A percentile compares a stretch with the other conserved stretches of the same genome.
Conservation (phyloP, 768 basidiomycete genomes). For the Psilocybe azurescens region DNA sequence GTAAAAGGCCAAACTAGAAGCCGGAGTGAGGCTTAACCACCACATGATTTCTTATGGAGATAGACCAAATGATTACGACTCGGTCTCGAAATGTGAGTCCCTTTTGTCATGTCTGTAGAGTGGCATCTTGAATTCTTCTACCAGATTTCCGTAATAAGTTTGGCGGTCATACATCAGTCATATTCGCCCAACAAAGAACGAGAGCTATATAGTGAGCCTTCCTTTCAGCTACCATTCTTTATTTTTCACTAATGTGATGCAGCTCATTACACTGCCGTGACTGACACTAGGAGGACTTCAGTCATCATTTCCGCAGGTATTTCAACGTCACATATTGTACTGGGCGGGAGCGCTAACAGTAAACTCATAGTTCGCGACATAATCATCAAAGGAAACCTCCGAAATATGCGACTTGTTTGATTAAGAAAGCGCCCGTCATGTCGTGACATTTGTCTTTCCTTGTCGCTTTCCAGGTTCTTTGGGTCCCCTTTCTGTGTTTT, state of each 20-base stretch:
- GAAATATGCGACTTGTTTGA: slow-evolving; percentile 59
- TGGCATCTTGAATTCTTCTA: background rate
- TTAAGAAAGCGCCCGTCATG: slow-evolving; percentile 6
- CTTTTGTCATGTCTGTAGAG: background rate
- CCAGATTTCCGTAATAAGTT: slow-evolving; percentile 81
- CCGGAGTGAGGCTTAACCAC: slow-evolving; percentile 73
- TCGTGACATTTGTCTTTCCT: background rate
- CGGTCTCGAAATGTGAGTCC: slow-evolving; percentile 72
- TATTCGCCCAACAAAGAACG: slow-evolving; percentile 73
- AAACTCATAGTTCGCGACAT: slow-evolving; percentile 63
- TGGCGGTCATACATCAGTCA: slow-evolving; percentile 67
- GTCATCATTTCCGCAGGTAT: slow-evolving; percentile 77
- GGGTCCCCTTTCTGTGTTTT: background rate
- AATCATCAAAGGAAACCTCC: slow-evolving; percentile 70
- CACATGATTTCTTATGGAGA: slow-evolving; percentile 77
- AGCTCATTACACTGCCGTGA: slow-evolving; percentile 85
- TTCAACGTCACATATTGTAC: slow-evolving; percentile 24
- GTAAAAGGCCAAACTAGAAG: slow-evolving; percentile 70
- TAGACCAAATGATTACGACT: slow-evolving; percentile 79
- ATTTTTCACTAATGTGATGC: slow-evolving; percentile 5
- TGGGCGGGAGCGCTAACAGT: slow-evolving; percentile 11
- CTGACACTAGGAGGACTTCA: slow-evolving; percentile 76
- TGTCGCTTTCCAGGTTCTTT: background rate
- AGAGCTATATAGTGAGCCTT: slow-evolving; percentile 68
- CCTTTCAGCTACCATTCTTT: background rate